Base-by-base conservation (phyloP, 441 rosid species). In the Populus hybrid region DNA sequence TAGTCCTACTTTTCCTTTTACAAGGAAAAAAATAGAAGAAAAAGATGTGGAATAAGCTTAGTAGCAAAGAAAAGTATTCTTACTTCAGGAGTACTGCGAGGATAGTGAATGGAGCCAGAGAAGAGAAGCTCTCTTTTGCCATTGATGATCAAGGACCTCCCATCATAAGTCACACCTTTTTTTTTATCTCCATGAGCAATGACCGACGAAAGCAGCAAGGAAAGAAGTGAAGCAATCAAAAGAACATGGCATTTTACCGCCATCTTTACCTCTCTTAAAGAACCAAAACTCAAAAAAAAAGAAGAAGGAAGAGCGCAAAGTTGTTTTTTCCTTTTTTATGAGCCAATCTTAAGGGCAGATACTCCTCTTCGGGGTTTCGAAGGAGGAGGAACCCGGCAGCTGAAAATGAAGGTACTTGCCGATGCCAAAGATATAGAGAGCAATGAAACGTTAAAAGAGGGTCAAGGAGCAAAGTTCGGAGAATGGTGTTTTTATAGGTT, bases 91-190 rank as follows among this genome's bases (percentile, higher is more conserved):
- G 97, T 90, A 85, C 97, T 90, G 5, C 99, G 89, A 32, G 99
- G 89, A 77, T 96, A 96, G 78, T 96, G 99, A 53, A 96, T 89
- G 53, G 98, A 92, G 16, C 99, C 99, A 2, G 98, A 93, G 81
- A 85, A 94, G 72, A 96, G 87, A 82, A 96, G 90, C 53, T 88
- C 90, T 81, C 99, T 87, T 73, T 77, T 86, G 16, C 98, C 99
- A 79, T 94, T 74, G 71, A 96, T 21, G 78, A 93, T 91, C 81
- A 94, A 67, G 6, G 99, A 93, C 69, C 89, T 90, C 53, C 84
- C 88, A 80, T 96, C 99, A 69, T 91, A 94, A 21, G 86, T 86
- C 23, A 92, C 96, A 26, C 81, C 75, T 34, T 42, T 23, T 38
- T 69, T 23, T 32, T 64, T 85, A 24, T 26, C 78, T 32, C 65